Percentiles rank a stretch among this genome's conserved stretches.
Evolutionary conservation across 495 filamentous ascomycete species (phyloP).

Genomic region (Penicillium tannophilum): DNA sequence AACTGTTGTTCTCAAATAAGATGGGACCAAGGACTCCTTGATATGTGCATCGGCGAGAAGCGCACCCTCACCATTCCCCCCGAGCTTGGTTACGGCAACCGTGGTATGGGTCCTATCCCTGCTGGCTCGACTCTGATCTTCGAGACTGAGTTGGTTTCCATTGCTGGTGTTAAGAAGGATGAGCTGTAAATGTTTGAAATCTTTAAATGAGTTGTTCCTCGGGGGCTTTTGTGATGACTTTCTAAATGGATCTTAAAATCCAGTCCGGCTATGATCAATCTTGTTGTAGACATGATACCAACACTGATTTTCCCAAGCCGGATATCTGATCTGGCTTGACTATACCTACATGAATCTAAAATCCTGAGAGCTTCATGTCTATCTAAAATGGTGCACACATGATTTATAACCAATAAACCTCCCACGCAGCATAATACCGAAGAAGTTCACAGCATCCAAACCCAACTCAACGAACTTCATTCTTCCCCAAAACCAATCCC

Average conservation of each 20-base stretch:
- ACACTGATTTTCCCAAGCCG: too few species aligned
- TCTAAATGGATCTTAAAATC: neutral
- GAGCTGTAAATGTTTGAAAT: constrained; percentile 43
- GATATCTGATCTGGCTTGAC: too few species aligned
- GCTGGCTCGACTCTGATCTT: constrained; percentile 81
- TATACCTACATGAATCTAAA: too few species aligned
- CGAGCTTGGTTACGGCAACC: constrained; percentile 78
- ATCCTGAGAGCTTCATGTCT: too few species aligned
- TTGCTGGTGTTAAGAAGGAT: constrained; percentile 73
- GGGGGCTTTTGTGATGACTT: neutral
- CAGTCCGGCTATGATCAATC: too few species aligned
- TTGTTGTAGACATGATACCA: too few species aligned
- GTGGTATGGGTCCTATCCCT: constrained; percentile 76
- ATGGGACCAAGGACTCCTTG: constrained; percentile 89
- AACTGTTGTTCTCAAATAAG: constrained; percentile 28
- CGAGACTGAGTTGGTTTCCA: constrained; percentile 88
- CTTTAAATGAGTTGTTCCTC: neutral
- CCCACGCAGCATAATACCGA: too few species aligned
- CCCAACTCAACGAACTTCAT: too few species aligned
- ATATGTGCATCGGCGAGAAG: constrained; percentile 98
- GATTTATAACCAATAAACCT: too few species aligned
- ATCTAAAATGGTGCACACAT: too few species aligned
- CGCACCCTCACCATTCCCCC: constrained; percentile 90
- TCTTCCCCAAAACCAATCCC: constrained; percentile 8
- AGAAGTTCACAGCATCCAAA: too few species aligned